Percentiles rank a stretch among this genome's conserved stretches.
These are phyloP conservation scores for Eurotiales sp. DNA, from an alignment of 2,329 filamentous ascomycete genomes.

Conservation along the genomic window DNA sequence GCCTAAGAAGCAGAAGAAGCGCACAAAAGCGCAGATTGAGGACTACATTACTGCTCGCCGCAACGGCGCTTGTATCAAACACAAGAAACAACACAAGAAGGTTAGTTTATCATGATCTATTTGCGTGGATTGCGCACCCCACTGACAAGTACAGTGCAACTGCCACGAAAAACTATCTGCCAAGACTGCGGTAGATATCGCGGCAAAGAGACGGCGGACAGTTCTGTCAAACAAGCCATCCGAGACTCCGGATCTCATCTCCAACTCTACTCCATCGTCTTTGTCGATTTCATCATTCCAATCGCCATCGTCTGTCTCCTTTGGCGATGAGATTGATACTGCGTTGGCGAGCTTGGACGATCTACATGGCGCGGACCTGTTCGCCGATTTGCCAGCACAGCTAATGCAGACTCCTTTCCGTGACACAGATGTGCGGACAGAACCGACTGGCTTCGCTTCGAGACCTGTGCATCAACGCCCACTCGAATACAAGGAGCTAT, in stretches of 20 bases:
- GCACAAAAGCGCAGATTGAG: conserved; percentile 40
- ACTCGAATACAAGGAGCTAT: background rate
- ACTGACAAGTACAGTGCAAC: conserved; percentile 31
- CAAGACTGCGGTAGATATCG: background rate
- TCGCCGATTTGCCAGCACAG: background rate
- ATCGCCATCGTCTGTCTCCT: background rate
- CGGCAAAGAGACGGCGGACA: background rate
- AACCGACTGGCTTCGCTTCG: background rate
- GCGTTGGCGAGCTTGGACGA: conserved; percentile 2
- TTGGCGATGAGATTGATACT: conserved; percentile 2
- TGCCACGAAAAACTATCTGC: conserved; percentile 31
- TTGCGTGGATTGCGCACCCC: too few species aligned
- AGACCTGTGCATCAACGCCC: background rate
- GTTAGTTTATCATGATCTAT: too few species aligned
- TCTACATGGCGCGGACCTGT: background rate
- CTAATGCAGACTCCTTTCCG: background rate
- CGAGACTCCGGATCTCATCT: background rate
- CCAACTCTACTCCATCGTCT: conserved; percentile 2
- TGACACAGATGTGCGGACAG: background rate
- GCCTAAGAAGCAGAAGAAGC: conserved; percentile 40
- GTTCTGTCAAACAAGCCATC: background rate
- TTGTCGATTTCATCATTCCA: conserved; percentile 2
- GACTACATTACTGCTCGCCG: conserved; percentile 43
- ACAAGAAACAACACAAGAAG: conserved; percentile 42
- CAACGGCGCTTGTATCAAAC: conserved; percentile 42